Conservation (phyloP, 1,284 basidiomycete genomes). For the Mycena citricolor region DNA sequence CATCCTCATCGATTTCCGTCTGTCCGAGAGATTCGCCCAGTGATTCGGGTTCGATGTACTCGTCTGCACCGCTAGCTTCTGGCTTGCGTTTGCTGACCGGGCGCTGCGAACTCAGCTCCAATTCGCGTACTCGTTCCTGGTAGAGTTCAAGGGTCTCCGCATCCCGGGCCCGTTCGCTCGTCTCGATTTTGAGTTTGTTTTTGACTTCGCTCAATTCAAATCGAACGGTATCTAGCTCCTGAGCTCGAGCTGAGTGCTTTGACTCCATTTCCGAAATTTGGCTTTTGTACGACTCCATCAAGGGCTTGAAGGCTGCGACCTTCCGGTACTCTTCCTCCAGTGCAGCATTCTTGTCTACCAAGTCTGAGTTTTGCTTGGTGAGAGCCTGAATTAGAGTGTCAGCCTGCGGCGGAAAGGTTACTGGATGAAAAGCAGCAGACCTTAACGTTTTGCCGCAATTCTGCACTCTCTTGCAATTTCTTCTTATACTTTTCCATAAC, state of each 20-base stretch:
- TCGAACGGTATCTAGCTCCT: constrained; percentile 71
- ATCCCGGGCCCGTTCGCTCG: constrained; percentile 74
- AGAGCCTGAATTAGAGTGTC: constrained; percentile 53
- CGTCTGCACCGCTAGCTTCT: constrained; percentile 26
- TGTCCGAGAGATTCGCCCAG: constrained; percentile 27
- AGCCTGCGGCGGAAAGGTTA: constrained; percentile 5
- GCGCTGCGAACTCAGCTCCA: constrained; percentile 69
- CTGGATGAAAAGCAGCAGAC: constrained; percentile 29
- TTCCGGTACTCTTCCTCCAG: constrained; percentile 91
- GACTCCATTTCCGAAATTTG: constrained; percentile 84
- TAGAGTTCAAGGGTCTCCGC: constrained; percentile 86
- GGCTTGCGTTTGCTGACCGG: constrained; percentile 28
- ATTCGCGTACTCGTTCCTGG: constrained; percentile 88
- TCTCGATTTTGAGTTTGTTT: constrained; percentile 65
- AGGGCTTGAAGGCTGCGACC: constrained; percentile 81
- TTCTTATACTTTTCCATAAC: constrained; percentile 99
- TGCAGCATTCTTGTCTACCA: constrained; percentile 88
- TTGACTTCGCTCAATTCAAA: constrained; percentile 78
- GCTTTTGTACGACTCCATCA: constrained; percentile 91
- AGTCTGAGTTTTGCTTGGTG: constrained; percentile 89
- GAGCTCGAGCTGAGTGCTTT: constrained; percentile 61
- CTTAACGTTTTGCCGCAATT: constrained; percentile 84
- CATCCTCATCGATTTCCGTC: constrained; percentile 41
- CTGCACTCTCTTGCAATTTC: constrained; percentile 93
- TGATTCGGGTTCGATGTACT: constrained; percentile 44